Base-by-base conservation (phyloP, 371 early-diverging fungal species). In the Choanephora cucurbitarum region DNA sequence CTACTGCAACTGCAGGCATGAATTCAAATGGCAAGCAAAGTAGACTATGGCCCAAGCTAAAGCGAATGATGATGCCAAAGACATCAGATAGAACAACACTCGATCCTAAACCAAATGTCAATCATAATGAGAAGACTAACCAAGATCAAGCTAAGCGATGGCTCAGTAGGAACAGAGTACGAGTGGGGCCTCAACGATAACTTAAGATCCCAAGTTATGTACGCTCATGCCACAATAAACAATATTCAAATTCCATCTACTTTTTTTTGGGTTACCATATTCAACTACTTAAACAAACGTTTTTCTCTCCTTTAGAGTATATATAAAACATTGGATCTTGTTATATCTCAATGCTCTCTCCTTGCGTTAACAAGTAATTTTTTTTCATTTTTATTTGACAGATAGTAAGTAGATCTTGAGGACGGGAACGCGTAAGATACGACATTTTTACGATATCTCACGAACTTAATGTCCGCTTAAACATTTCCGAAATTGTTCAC, bases 351-450 rank as follows among this genome's bases (percentile, higher is more conserved):
- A 3, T 7, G 7, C 28, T 28, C 28, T 28, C 28, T 28, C 28
- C 28, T 28, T 28, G 28, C 28, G 28, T 7, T 28, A 3, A 22
- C 33, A 23, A 18, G 1, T 52, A 14, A 42, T 44, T 58, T 44
- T 42, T 59, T 51, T 45, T 44, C 55, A 46, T 56, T 50, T 10
- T 44, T 39, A 49, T 50, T 49, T 52, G 19, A 49, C 56, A 48
- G 48, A 19, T 13, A 28, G 28, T 28, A 28, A 28, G 3, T 28
- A 28, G 70, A 76, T 76, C 76, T 76, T 63, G 76, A 68, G 68
- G 73, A 76, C 72, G 73, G 73, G 72, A 70, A 70, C 73, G 73
- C 70, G 76, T 71, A 71, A 64, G 69, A 60, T 66, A 71, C 72
- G 67, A 69, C 59, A 56, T 57, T 50, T 55, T 61, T 60, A 61